Evolutionary conservation across 495 filamentous ascomycete species (phyloP), one percentile per base, ranked within the genome.

Genomic region (Trichoderma erinaceum): DNA sequence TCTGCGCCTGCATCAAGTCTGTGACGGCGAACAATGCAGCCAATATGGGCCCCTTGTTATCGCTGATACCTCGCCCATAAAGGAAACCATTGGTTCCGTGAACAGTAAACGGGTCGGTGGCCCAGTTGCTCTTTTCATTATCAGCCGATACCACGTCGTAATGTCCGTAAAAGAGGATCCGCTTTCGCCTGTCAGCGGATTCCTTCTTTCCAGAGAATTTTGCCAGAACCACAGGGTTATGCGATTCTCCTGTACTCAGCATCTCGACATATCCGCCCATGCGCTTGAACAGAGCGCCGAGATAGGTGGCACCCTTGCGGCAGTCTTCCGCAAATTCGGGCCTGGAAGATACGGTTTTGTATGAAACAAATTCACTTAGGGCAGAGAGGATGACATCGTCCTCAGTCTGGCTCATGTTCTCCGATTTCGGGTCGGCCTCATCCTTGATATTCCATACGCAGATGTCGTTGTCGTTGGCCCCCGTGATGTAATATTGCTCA

Each of bases 111-210:
- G 95, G 96, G 70, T 97, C 90, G 10, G 87, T 85, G 66, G 86
- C 87, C 95, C 95, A 98, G 69, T 90, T 91, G 41, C 81, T 83
- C 52, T 84, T 84, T 66, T 89, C 88, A 41, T 89, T 87, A 67
- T 96, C 91, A 0, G 96, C 95, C 23, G 91, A 85, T n/a, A 99
- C 93, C n/a, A 99, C 92, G 69, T 99, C 95, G 78, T 99, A 99
- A 71, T 99, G 95, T 4, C 96, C 96, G 75, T 99, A 99, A 76
- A 99, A 99, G 16, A 99, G 81, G 43, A 97, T 90, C 0, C 90
- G 93, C 78, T 93, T 97, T 27, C 92, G 85, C 32, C 83, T 80
- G 16, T 76, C 78, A 0, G 78, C 73, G 3, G 83, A 83, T 27
- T 81, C 74, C 6, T 76, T 85, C 73, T 85, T 92, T 27, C 91